Base-by-base conservation (phyloP, 2,329 filamentous ascomycete species). In the Paraconiothyrium brasiliense region DNA sequence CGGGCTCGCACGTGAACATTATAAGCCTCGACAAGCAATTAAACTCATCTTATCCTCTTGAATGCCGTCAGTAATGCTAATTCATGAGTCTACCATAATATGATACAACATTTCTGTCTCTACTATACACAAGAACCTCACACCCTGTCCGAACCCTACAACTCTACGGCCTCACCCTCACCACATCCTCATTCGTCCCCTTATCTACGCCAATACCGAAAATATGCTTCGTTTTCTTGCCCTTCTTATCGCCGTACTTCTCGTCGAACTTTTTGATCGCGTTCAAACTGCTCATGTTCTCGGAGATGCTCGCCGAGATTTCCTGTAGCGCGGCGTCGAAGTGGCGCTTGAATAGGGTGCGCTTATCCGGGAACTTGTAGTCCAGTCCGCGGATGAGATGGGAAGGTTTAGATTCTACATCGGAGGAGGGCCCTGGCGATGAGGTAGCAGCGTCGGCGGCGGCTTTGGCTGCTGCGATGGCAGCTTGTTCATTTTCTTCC, bases 241-340 rank as follows among this genome's bases (percentile, higher is more conserved):
- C 87, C 72, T 88, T 90, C 39, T 90, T 86, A 75, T 97, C 93
- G 30, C 95, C 94, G 76, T 94, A 99, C 77, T 94, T 91, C 80
- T 97, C 92, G 75, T 99, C 95, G 74, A 98, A 99, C 80, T 96
- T 96, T 70, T 92, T 87, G 71, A 99, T 97, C 13, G 92, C 92
- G 67, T 88, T 87, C 64, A 99, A 82, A 35, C 89, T 92, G 52
- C 88, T 85, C 94, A 97, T 98, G 73, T 99, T 94, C 78, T 97
- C 94, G 70, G 89, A 94, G 67, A 97, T 94, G 71, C 92, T 96
- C 0, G 95, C 93, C 59, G 90, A 92, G 68, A 99, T 97, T 78
- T 98, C 94, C 71, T 88, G 86, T 71, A 97, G 84, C 2, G 93
- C 95, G 67, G 88, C 90, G 16, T 94, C 91, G 73, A 99, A 98